These are phyloP conservation scores for Kodamaea fungicola DNA, from an alignment of 1,139 yeast genomes.

Conservation along the genomic window DNA sequence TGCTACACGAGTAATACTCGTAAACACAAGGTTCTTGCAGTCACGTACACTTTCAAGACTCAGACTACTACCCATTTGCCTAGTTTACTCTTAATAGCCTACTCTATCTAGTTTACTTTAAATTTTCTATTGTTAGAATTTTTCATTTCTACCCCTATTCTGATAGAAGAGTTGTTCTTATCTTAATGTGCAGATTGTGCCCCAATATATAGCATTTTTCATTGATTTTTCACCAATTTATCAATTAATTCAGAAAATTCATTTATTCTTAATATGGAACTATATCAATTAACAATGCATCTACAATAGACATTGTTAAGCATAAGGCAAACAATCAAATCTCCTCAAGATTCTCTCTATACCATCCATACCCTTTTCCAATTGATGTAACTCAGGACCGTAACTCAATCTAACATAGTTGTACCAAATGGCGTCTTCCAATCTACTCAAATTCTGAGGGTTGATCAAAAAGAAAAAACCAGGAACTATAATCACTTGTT, in stretches of 20 bases:
- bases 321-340: slow-evolving; percentile 18
- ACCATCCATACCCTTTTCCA: slow-evolving; percentile 65
- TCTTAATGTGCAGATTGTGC: too few relatives aligned
- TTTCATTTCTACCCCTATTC: not conserved
- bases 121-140: not conserved
- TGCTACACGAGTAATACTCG: too few relatives aligned
- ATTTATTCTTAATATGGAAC: too few relatives aligned
- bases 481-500: slow-evolving; percentile 62
- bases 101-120: too few relatives aligned
- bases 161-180: not conserved
- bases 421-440: slow-evolving; percentile 64
- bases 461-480: slow-evolving; percentile 67
- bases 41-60: too few relatives aligned
- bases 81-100: too few relatives aligned
- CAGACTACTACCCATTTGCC: too few relatives aligned
- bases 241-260: too few relatives aligned
- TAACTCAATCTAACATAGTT: slow-evolving; percentile 61
- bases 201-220: too few relatives aligned
- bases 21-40: too few relatives aligned
- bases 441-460: slow-evolving; percentile 58
- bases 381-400: slow-evolving; percentile 57
- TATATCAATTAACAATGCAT: too few relatives aligned
- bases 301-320: not conserved
- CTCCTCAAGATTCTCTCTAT: slow-evolving; percentile 54
- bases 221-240: too few relatives aligned